Conservation (phyloP, 495 filamentous ascomycete species). For the Penicillium angulare region DNA sequence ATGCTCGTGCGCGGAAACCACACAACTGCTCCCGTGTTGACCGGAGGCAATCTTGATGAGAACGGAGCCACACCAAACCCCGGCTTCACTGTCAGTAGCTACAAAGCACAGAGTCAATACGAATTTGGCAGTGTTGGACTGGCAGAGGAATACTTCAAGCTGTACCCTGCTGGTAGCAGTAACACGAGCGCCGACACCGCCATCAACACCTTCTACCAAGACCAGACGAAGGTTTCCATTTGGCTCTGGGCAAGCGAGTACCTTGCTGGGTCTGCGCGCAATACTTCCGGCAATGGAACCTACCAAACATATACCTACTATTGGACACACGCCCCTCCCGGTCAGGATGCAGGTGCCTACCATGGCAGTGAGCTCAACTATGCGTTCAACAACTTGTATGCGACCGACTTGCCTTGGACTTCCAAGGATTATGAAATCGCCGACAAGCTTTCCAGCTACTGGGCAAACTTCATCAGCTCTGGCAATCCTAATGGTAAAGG, state of each 20-base stretch:
- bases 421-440: not conserved
- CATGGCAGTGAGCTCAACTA: constrained; percentile 1
- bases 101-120: not conserved
- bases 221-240: not conserved
- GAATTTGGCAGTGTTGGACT: not conserved
- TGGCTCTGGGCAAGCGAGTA: constrained; percentile 1
- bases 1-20: not conserved
- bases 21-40: not conserved
- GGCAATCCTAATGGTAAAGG: not conserved
- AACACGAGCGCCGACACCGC: not conserved
- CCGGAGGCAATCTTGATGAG: not conserved
- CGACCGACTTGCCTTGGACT: not conserved
- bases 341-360: not conserved
- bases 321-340: not conserved
- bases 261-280: not conserved
- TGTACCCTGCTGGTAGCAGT: not conserved
- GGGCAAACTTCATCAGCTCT: not conserved
- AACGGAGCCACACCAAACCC: not conserved
- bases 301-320: not conserved
- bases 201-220: not conserved
- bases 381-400: not conserved
- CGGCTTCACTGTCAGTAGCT: not conserved
- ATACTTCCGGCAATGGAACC: not conserved
- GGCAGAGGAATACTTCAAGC: not conserved
- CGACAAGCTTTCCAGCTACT: not conserved